Base-by-base conservation (phyloP, 768 basidiomycete species). In the Ephemerocybe angulata region DNA sequence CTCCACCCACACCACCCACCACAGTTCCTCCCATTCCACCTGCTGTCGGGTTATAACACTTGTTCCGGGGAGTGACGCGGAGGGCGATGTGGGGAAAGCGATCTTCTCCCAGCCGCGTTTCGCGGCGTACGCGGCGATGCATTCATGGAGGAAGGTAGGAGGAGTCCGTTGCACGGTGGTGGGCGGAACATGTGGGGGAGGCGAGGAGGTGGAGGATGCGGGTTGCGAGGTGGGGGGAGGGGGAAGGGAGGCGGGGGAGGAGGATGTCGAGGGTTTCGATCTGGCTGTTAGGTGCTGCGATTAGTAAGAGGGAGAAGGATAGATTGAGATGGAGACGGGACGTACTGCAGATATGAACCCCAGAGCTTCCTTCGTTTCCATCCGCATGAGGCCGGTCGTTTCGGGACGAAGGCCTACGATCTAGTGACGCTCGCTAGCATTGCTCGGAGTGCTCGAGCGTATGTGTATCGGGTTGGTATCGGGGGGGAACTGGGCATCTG, bases 91-190 rank as follows among this genome's bases (percentile, higher is more conserved):
- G n/a, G n/a, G 17, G 17, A 28, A 25, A 0, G 78, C 75, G 0
- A 77, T 71, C 63, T 84, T 86, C 70, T 91, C 89, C 89, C 89
- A 92, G 3, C 88, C 86, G 1, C 89, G 76, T 55, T 81, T 81
- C 2, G 38, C 31, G 31, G 19, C 2, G 50, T 28, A n/a, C 31
- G 2, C 43, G 21, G 57, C 74, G 78, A 37, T 72, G 64, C 21
- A 86, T 72, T 88, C 86, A n/a, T n/a, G n/a, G n/a, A n/a, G n/a
- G n/a, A n/a, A n/a, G n/a, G n/a, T n/a, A n/a, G n/a, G n/a, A n/a
- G n/a, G n/a, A n/a, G n/a, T n/a, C n/a, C n/a, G n/a, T n/a, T n/a
- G n/a, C n/a, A n/a, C n/a, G n/a, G n/a, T n/a, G n/a, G n/a, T n/a
- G n/a, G n/a, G n/a, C n/a, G n/a, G n/a, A n/a, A n/a, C n/a, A n/a